Evolutionary conservation across 2,329 filamentous ascomycete genomes (phyloP), one percentile per base, ranked within the genome.

Genomic region (Rhytidhysteron rufulum): DNA sequence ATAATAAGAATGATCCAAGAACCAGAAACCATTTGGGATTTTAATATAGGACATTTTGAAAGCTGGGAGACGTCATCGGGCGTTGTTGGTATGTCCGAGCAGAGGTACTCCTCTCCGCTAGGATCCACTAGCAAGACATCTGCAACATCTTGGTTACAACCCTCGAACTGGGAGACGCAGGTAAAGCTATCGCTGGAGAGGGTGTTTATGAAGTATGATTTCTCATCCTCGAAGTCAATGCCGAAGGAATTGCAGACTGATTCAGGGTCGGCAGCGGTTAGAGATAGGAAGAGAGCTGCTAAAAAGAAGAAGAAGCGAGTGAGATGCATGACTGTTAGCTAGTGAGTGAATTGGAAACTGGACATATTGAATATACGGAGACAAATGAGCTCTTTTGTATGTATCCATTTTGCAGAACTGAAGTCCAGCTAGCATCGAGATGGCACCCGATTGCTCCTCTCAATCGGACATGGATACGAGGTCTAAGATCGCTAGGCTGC

Each of bases 141-240:
- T 15, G 68, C 61, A 31, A 58, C 47, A 37, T 67, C 67, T 25
- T 56, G 50, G 27, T 67, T 60, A 49, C 70, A 73, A 22, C 68
- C 68, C 36, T 63, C 50, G 43, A 72, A 73, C 31, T 69, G 63
- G 4, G 67, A 67, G 4, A 70, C 65, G 17, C 65, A 65, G 15
- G 67, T 70, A 47, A 73, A 74, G 4, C 50, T 49, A 2, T 69
- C 67, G 3, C 51, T 54, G 0, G 67, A 70, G 13, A 57, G 50
- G 8, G 60, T 60, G 49, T 73, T 71, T 50, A 72, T 70, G 51
- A 72, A 74, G 53, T 72, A 74, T 15, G 53, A 47, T 2, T 62
- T 62, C 25, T 65, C 68, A 46, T 67, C 62, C 34, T 68, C 51
- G 40, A 69, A 74, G 47, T 74, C 70, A 15, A 68, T 58, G 37